Evolutionary conservation across 257 asterid genomes (phyloP), one percentile per base, ranked within the genome.

Genomic region (Solanum sparsipilum): DNA sequence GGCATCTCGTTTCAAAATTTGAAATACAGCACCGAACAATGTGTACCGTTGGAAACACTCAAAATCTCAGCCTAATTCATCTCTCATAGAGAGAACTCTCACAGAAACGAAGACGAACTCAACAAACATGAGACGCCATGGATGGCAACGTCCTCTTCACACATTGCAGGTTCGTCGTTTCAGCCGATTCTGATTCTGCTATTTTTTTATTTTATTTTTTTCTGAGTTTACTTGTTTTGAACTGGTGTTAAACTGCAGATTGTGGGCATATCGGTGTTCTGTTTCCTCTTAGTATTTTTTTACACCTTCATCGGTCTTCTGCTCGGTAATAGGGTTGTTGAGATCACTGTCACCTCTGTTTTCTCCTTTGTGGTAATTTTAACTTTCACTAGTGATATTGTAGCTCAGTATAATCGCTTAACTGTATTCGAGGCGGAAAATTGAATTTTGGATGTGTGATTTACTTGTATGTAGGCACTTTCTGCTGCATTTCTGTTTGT

Each of bases 121-220:
- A 79, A 71, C 71, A 52, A 87, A 34, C 9, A 88, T 86, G 90
- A 93, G 99, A 90, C 98, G 95, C 94, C 98, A 97, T 92, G 99
- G 99, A n/a, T 97, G 99, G 99, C 98, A 97, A 87, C 98, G 95
- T 84, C 99, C 99, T 89, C 94, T 97, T 88, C 98, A 97, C 89
- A 95, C 95, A 79, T 87, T 97, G 48, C 99, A 95, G 99, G 99
- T 95, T 23, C 46, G 25, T 32, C 34, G 15, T 13, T 34, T 7
- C 67, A 5, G 72, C 35, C 31, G 12, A 23, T 71, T 34, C 6
- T 2, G 18, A 48, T 31, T 32, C 7, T 63, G 5, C 25, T 44
- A 58, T 29, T 20, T 41, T 67, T 63, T 36, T 39, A 6, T 36
- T 36, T 36, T 35, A 10, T 9, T 9, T 23, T 25, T 13, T 12